A percentile compares a stretch with the other conserved stretches of the same genome.
These are phyloP conservation scores for Salicornia ramosissima DNA, from an alignment of 148 eudicot genomes.

Conservation along the genomic window DNA sequence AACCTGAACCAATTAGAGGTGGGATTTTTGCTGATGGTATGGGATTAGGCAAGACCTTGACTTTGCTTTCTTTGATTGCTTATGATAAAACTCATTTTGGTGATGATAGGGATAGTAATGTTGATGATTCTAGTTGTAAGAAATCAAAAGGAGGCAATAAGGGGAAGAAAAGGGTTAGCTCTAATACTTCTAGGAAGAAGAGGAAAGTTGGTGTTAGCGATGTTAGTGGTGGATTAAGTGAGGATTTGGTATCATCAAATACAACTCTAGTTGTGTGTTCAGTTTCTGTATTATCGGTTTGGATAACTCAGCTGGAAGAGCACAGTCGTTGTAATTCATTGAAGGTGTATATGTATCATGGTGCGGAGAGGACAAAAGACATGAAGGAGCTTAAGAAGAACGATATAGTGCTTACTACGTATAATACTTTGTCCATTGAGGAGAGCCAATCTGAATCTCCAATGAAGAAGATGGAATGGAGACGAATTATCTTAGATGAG, in stretches of 20 bases:
- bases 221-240: constrained; percentile 10
- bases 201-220: constrained; percentile 33
- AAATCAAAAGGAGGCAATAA: constrained; percentile 9
- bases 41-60: constrained; percentile 95
- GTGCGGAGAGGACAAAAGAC: constrained; percentile 57
- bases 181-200: constrained; percentile 38
- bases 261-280: constrained; percentile 80
- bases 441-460: constrained; percentile 44
- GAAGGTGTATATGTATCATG: constrained; percentile 73
- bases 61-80: constrained; percentile 81
- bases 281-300: constrained; percentile 74
- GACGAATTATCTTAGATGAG: constrained; percentile 87
- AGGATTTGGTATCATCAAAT: constrained; percentile 22
- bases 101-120: constrained; percentile 13
- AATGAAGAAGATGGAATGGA: constrained; percentile 64
- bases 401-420: constrained; percentile 82
- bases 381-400: constrained; percentile 55
- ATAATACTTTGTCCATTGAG: constrained; percentile 63
- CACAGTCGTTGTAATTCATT: constrained; percentile 60
- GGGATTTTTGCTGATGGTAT: constrained; percentile 96
- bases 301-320: constrained; percentile 68
- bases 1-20: constrained; percentile 77
- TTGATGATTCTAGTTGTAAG: constrained; percentile 18
- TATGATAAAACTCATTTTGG: constrained; percentile 22
- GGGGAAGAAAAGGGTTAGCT: constrained; percentile 22